Evolutionary conservation across 2,329 filamentous ascomycete genomes (phyloP), one percentile per base, ranked within the genome.

Genomic region (Penicillium thymicola): DNA sequence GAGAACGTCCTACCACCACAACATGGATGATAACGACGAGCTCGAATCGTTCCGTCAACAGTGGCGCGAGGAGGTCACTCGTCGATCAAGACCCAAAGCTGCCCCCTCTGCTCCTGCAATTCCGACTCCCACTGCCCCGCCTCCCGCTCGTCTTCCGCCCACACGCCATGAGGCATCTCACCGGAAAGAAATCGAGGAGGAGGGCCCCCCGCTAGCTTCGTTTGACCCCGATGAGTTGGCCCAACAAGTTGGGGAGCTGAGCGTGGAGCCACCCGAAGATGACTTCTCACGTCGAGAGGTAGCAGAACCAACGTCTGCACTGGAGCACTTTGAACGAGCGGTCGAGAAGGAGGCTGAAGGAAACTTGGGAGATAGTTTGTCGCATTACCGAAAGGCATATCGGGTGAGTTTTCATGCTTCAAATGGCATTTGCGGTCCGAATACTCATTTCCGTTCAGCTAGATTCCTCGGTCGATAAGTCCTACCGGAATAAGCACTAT

Each of bases 301-400:
- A 47, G 67, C 64, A 23, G 83, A 88, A 64, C 89, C 89, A 5
- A 78, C 80, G 23, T 89, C 92, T 11, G 94, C 94, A 0, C 76
- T 99, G 16, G 94, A 97, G 66, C 90, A 96, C 72, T 97, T 94
- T 67, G 94, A 97, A 72, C 85, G 85, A 70, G 94, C 93, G 4
- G 92, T 96, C 54, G 89, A 95, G 75, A 92, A 87, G 73, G 94
- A 99, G 75, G 84, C 82, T 0, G 85, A 89, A 66, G 94, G 94
- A 0, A 94, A 85, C 60, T 80, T 97, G 49, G 92, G 92, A 5
- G 93, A 97, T 61, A 97, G 93, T 70, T 73, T 99, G 54, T 85
- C 84, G 62, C 82, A 95, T 49, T 99, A 99, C 73, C 85, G 94
- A 45, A 92, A 89, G 72, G 94, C 94, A 0, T 97, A 96, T 72